Percentiles rank a stretch among this genome's conserved stretches.
Evolutionary conservation across 2,329 filamentous ascomycete species (phyloP).

Genomic region (Tolypocladium tundrense): DNA sequence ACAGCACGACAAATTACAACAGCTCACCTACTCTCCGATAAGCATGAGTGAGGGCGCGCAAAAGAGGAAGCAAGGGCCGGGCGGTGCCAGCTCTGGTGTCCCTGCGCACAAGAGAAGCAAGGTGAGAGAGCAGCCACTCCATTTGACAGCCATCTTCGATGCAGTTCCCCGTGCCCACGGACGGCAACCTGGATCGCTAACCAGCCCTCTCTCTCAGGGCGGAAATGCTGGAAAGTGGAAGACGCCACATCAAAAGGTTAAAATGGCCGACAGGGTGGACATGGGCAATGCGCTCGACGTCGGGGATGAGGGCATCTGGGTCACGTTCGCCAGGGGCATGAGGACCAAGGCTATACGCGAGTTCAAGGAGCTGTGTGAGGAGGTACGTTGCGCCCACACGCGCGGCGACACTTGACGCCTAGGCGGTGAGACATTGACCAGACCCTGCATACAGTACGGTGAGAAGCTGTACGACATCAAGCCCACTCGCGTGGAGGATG

Average conservation of each 20-base stretch:
- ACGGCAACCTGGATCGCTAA: neutral
- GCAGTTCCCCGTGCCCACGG: neutral
- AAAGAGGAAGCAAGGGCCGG: slow-evolving; percentile 25
- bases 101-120: slow-evolving; percentile 28
- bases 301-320: slow-evolving; percentile 67
- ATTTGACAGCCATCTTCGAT: neutral
- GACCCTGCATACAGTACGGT: slow-evolving; percentile 43
- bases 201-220: slow-evolving; percentile 20
- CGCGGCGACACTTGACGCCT: neutral
- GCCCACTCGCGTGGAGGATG: slow-evolving; percentile 19
- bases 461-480: slow-evolving; percentile 48
- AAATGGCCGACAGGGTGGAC: slow-evolving; percentile 29
- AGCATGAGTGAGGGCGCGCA: slow-evolving; percentile 20
- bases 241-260: slow-evolving; percentile 47
- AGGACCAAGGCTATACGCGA: slow-evolving; percentile 61
- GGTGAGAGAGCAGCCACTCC: slow-evolving; percentile 14
- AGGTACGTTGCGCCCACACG: slow-evolving; percentile 33
- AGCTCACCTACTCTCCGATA: neutral
- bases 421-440: slow-evolving; percentile 5
- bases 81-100: slow-evolving; percentile 13
- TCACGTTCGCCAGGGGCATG: slow-evolving; percentile 63
- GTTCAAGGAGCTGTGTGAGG: slow-evolving; percentile 53
- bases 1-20: neutral
- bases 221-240: slow-evolving; percentile 50
- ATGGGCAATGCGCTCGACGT: slow-evolving; percentile 44